Conservation (phyloP, 306 rosid species). For the Crotalaria pallida region DNA sequence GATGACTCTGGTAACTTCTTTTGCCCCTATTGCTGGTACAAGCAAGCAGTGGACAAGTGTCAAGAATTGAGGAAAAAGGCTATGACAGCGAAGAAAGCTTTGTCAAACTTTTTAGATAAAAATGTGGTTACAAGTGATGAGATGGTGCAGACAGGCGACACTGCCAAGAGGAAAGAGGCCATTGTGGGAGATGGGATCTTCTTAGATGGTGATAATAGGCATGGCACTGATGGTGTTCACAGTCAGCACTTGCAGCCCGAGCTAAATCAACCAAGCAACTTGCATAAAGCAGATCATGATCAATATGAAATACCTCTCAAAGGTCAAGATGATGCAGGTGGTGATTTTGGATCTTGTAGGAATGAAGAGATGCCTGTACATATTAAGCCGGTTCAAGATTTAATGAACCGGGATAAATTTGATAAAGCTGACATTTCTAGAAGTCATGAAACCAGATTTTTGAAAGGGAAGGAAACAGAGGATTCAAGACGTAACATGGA, state of each 20-base stretch:
- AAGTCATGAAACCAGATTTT: neutral
- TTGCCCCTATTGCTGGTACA: conserved; percentile 65
- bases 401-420: neutral
- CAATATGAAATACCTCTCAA: conserved; percentile 12
- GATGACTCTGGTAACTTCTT: conserved; percentile 50
- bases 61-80: conserved; percentile 34
- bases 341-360: neutral
- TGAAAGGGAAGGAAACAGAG: conserved; percentile 16
- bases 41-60: conserved; percentile 21
- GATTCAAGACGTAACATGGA: conserved; percentile 8
- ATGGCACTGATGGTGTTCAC: neutral
- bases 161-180: conserved; percentile 3
- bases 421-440: neutral
- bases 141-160: neutral
- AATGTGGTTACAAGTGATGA: neutral
- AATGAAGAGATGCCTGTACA: neutral
- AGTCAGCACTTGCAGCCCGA: conserved; percentile 8
- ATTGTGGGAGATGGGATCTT: neutral
- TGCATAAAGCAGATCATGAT: neutral
- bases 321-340: conserved; percentile 7
- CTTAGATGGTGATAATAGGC: neutral
- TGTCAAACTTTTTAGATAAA: conserved; percentile 37
- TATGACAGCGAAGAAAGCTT: conserved; percentile 33
- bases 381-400: conserved; percentile 15
- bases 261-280: conserved; percentile 18